Percentiles rank a stretch among this genome's conserved stretches.
Conservation (phyloP, 1,284 basidiomycete species). For the Spongiforma sp. region DNA sequence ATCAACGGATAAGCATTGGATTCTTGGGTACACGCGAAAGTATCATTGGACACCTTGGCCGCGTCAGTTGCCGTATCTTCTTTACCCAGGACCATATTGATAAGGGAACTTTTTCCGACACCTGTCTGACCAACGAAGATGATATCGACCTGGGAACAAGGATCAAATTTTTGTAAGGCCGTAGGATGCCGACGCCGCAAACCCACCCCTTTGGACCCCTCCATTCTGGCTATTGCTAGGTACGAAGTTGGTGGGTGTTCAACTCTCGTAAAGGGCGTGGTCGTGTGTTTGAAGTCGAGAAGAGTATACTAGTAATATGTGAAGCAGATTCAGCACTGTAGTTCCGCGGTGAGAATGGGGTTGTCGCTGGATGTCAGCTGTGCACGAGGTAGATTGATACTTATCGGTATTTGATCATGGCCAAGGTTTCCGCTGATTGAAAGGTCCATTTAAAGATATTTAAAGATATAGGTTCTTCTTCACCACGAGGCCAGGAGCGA, state of each 20-base stretch:
- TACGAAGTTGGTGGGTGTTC: too few species aligned
- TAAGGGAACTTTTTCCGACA: slow-evolving; percentile 31
- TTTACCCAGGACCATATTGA: slow-evolving; percentile 30
- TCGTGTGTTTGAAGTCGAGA: slow-evolving; percentile 4
- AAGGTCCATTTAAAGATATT: slow-evolving; percentile 8
- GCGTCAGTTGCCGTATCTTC: slow-evolving; percentile 6
- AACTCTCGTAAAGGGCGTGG: too few species aligned
- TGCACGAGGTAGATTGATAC: slow-evolving; percentile 37
- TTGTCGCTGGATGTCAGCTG: slow-evolving; percentile 1
- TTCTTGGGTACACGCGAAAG: slow-evolving; percentile 24
- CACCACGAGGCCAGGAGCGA: too few species aligned
- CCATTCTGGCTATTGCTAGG: slow-evolving; percentile 24
- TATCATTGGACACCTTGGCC: slow-evolving; percentile 26
- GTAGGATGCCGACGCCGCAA: not conserved
- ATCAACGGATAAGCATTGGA: slow-evolving; percentile 14
- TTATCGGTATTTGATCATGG: slow-evolving; percentile 6
- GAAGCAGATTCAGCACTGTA: not conserved
- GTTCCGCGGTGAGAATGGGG: not conserved
- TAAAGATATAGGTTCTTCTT: slow-evolving; percentile 15
- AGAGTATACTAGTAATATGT: slow-evolving; percentile 5
- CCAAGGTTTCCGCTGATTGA: not conserved
- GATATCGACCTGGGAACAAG: slow-evolving; percentile 19
- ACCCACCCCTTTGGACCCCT: slow-evolving; percentile 20
- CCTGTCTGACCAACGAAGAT: slow-evolving; percentile 33
- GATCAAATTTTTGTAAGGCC: slow-evolving; percentile 6